These are phyloP conservation scores for Bauhinia variegata DNA, from an alignment of 306 rosid genomes.

Conservation along the genomic window DNA sequence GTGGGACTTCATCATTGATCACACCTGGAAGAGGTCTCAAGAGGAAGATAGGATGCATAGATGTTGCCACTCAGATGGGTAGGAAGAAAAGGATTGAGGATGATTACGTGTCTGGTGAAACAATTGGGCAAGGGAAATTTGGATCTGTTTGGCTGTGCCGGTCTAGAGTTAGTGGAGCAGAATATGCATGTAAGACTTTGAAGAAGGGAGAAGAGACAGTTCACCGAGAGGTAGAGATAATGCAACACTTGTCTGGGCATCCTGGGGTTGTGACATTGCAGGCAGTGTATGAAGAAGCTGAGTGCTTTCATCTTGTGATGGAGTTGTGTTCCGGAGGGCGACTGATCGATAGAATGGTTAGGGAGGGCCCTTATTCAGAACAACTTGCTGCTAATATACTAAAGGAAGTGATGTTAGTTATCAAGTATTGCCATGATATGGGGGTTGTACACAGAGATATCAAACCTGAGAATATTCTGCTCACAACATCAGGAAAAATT, in stretches of 20 bases:
- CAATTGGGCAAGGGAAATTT: slow-evolving; percentile 91
- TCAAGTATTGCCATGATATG: slow-evolving; percentile 99
- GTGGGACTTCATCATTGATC: slow-evolving; percentile 76
- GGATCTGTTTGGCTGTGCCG: slow-evolving; percentile 85
- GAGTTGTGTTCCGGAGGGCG: slow-evolving; percentile 94
- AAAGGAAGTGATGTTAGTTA: slow-evolving; percentile 92
- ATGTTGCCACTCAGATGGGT: slow-evolving; percentile 92
- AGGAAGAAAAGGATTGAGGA: slow-evolving; percentile 90
- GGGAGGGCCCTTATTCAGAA: slow-evolving; percentile 80
- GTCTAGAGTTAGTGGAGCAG: slow-evolving; percentile 70
- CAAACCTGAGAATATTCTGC: slow-evolving; percentile 96
- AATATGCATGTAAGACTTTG: slow-evolving; percentile 89
- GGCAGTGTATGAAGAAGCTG: slow-evolving; percentile 91
- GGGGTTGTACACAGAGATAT: slow-evolving; percentile 98
- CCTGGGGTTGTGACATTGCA: slow-evolving; percentile 90
- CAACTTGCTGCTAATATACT: slow-evolving; percentile 79
- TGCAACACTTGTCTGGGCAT: slow-evolving; percentile 99
- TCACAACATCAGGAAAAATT: slow-evolving; percentile 73
- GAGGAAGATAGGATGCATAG: slow-evolving; percentile 98
- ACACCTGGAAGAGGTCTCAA: slow-evolving; percentile 85
- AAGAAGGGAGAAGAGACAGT: slow-evolving; percentile 94
- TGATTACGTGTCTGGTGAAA: slow-evolving; percentile 70
- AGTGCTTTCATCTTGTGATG: slow-evolving; percentile 94
- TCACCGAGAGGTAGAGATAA: slow-evolving; percentile 97
- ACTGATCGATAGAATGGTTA: slow-evolving; percentile 71